Evolutionary conservation across 2,329 filamentous ascomycete species (phyloP).

Genomic region (Fusarium caatingaense): DNA sequence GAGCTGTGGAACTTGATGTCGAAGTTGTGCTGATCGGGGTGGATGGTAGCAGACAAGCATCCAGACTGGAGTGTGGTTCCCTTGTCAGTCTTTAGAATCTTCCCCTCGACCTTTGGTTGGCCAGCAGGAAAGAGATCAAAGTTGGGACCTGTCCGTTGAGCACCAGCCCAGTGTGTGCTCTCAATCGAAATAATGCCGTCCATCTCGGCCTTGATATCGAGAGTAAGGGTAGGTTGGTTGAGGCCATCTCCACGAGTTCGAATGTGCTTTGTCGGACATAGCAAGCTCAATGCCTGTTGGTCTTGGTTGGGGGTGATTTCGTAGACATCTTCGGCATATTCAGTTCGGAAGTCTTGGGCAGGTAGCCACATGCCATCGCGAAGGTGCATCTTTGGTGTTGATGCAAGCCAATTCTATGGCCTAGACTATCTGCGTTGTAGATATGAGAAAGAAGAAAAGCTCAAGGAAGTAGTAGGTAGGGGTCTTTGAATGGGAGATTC

Average conservation of each 20-base stretch:
- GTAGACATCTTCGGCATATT: conserved; percentile 74
- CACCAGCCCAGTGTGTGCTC: conserved; percentile 55
- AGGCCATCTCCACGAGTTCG: conserved; percentile 65
- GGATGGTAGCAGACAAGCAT: conserved; percentile 51
- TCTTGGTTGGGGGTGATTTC: conserved; percentile 58
- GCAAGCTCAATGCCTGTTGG: conserved; percentile 61
- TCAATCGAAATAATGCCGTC: conserved; percentile 56
- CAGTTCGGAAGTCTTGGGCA: conserved; percentile 68
- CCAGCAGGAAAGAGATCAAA: conserved; percentile 55
- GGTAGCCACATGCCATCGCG: conserved; percentile 69
- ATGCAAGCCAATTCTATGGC: background rate
- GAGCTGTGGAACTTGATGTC: conserved; percentile 54
- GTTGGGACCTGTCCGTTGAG: conserved; percentile 52
- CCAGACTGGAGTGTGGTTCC: conserved; percentile 53
- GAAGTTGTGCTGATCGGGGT: conserved; percentile 52
- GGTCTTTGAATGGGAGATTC: conserved; percentile 14
- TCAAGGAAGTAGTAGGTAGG: conserved; percentile 15
- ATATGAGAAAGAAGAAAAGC: background rate
- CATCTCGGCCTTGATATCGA: conserved; percentile 52
- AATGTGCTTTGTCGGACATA: conserved; percentile 68
- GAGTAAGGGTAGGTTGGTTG: conserved; percentile 65
- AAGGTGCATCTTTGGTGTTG: conserved; percentile 47
- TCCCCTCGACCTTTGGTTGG: conserved; percentile 46
- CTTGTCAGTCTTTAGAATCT: conserved; percentile 48
- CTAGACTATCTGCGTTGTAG: conserved; percentile 13